phyloP scores from a whole-genome alignment of 2,329 filamentous ascomycete genomes.

The Penicillium expansum region DNA sequence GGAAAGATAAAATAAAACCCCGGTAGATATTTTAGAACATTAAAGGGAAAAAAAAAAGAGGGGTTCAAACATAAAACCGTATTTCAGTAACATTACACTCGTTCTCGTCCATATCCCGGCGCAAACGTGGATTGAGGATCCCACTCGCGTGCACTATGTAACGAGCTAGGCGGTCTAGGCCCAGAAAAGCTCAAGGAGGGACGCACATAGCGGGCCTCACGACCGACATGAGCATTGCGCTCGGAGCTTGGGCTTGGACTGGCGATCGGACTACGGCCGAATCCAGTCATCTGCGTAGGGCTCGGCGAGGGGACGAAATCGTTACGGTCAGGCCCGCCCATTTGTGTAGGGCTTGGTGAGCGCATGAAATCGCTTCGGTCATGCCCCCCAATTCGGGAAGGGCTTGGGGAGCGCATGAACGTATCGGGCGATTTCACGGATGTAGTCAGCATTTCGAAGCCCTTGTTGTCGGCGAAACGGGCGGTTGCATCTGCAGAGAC shows the following conservation, averaged over 20 bases:
- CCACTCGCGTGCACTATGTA: constrained; percentile 33
- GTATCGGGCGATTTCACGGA: constrained; percentile 35
- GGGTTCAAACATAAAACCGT: neutral
- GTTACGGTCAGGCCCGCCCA: neutral
- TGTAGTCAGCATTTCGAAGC: constrained; percentile 72
- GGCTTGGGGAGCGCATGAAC: constrained; percentile 23
- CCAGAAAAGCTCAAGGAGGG: constrained; percentile 50
- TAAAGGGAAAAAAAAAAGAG: neutral
- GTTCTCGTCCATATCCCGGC: constrained; percentile 13
- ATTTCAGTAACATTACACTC: constrained; percentile 8
- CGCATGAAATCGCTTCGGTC: constrained; percentile 15
- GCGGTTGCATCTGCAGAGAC: constrained; percentile 79
- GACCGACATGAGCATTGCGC: constrained; percentile 35
- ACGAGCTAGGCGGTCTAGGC: constrained; percentile 43
- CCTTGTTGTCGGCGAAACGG: constrained; percentile 61
- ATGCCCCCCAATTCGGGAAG: constrained; percentile 8
- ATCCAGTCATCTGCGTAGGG: constrained; percentile 12
- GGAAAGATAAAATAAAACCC: neutral
- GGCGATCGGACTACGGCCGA: constrained; percentile 28
- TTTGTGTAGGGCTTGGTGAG: constrained; percentile 21
- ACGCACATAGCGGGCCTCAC: constrained; percentile 47
- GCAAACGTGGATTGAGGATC: constrained; percentile 40
- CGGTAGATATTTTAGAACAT: neutral
- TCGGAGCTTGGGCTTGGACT: constrained; percentile 21
- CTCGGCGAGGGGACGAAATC: constrained; percentile 20